Evolutionary conservation across 768 basidiomycete species (phyloP), one percentile per base, ranked within the genome.

Genomic region (Mycena rebaudengoi): DNA sequence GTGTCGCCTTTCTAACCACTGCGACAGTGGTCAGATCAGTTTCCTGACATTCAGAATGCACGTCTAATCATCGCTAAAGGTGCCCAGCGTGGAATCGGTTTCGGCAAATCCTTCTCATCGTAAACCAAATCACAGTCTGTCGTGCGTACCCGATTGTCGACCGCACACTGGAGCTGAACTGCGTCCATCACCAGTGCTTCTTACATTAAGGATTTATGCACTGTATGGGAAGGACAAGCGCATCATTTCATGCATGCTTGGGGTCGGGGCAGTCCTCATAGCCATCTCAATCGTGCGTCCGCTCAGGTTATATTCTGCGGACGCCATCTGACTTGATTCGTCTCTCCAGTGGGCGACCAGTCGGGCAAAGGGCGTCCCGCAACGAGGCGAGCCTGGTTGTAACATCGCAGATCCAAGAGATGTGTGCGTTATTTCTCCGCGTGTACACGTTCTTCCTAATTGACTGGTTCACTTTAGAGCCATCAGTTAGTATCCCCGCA

Each of bases 101-200:
- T n/a, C n/a, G 78, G 5, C 75, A 79, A 53, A 7, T 72, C 13
- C 65, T 77, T 5, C 45, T 81, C 18, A 55, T 80, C 37, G 43
- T 73, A 4, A 74, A 71, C 20, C 76, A 79, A 65, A 57, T 75
- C 7, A 48, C 73, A 13, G 74, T 81, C 37, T 69, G 72, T 50
- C 18, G 80, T 80, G 56, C 26, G 78, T 33, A 64, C 35, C 20
- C 13, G n/a, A n/a, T n/a, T n/a, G n/a, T n/a, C n/a, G n/a, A n/a
- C n/a, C 6, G 30, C 6, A 7, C 18, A 18, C n/a, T 40, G 7
- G 23, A 1, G 16, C 44, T 32, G n/a, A n/a, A 29, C 30, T 16
- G 37, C 26, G 20, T 37, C 28, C 40, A 46, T 25, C 8, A 20
- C 41, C 43, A 58, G 62, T 58, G 2, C 54, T 64, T 30, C 41